Conservation (phyloP, 805 yeast genomes). For the Suhomyces sp. region DNA sequence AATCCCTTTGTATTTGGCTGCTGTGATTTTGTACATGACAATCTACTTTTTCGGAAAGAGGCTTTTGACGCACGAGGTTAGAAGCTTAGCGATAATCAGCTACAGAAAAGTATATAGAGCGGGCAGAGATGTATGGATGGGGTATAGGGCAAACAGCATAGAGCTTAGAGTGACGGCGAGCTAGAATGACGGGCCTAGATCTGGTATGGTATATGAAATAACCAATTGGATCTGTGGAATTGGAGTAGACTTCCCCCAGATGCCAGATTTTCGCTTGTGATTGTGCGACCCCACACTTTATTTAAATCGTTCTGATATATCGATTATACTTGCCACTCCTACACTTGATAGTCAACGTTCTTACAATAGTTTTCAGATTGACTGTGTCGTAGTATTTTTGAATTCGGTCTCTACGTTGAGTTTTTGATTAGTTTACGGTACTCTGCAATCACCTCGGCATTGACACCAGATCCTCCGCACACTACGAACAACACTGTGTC, state of each 20-base stretch:
- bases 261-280: neutral
- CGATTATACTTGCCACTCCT: no score
- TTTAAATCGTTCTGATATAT: no score
- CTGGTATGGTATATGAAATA: no score
- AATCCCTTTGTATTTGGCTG: neutral
- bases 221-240: no score
- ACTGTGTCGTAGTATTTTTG: no score
- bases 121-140: no score
- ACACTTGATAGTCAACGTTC: no score
- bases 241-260: neutral
- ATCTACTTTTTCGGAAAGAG: neutral
- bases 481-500: constrained; percentile 27
- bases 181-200: no score
- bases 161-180: no score
- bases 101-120: no score
- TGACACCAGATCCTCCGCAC: constrained; percentile 27
- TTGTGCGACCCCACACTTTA: neutral
- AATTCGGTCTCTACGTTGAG: no score
- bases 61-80: neutral
- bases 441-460: constrained; percentile 8
- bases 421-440: constrained; percentile 14
- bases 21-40: neutral
- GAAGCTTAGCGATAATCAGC: neutral
- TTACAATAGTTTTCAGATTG: no score
- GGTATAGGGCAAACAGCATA: neutral